Evolutionary conservation across 1,284 basidiomycete genomes (phyloP).

Genomic region (Flammula alnicola): DNA sequence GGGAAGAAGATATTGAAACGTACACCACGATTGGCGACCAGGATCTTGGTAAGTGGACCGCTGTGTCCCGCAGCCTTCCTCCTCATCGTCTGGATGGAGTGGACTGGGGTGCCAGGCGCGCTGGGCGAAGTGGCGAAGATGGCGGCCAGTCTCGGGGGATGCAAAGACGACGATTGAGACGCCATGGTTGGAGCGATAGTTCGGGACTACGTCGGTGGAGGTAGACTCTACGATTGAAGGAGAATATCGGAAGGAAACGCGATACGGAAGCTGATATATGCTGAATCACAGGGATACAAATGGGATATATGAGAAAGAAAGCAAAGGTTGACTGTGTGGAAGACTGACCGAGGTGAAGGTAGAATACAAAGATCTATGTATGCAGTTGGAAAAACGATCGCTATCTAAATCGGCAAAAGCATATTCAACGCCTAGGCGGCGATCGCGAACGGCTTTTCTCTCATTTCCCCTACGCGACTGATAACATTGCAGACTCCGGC

Average conservation of each 20-base stretch:
- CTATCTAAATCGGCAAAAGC: conserved; percentile 12
- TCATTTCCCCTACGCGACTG: conserved; percentile 1
- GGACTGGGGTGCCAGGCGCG: conserved; percentile 79
- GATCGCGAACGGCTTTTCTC: not conserved
- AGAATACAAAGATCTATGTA: no score
- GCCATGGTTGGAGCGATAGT: conserved; percentile 44
- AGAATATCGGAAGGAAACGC: conserved; percentile 19
- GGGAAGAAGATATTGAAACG: conserved; percentile 33
- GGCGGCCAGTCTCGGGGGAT: conserved; percentile 73
- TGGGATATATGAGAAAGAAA: not conserved
- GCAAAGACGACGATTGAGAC: conserved; percentile 50
- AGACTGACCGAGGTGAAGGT: conserved; percentile 3
- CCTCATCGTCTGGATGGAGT: conserved; percentile 90
- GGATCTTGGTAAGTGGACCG: conserved; percentile 90
- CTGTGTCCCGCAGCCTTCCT: conserved; percentile 91
- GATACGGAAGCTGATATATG: conserved; percentile 14
- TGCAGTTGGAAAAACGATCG: not conserved
- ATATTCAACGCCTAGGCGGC: not conserved
- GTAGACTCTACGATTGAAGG: conserved; percentile 15
- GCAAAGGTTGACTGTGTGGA: no score
- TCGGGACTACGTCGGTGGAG: conserved; percentile 12
- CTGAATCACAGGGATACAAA: conserved; percentile 12
- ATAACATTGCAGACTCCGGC: conserved; percentile 24
- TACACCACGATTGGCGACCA: conserved; percentile 96
- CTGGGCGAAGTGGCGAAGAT: conserved; percentile 76